Conservation (phyloP, 768 basidiomycete genomes). For the Russula abietina region DNA sequence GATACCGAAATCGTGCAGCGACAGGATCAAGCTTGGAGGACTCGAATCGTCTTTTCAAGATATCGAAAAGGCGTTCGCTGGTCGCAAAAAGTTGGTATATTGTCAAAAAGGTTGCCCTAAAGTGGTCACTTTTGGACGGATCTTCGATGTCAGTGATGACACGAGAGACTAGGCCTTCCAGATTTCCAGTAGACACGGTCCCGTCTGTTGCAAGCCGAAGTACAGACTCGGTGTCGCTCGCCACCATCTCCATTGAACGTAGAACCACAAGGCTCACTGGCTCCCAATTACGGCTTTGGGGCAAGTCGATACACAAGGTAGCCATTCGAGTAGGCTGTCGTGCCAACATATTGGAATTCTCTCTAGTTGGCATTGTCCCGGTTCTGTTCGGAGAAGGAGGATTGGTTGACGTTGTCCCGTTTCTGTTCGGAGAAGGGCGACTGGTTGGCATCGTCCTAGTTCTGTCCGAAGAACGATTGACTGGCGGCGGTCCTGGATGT, state of each 20-base stretch:
- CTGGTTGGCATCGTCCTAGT: background rate
- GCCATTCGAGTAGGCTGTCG: background rate
- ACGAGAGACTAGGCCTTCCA: conserved; percentile 14
- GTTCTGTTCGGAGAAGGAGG: background rate
- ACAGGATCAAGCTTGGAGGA: background rate
- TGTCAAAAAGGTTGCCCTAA: conserved; percentile 7
- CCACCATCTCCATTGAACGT: background rate
- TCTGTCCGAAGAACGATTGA: background rate
- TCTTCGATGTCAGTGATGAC: background rate
- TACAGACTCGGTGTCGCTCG: conserved; percentile 5
- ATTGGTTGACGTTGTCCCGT: background rate
- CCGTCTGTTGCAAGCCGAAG: conserved; percentile 7
- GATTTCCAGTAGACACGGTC: conserved; percentile 12
- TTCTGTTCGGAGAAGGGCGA: background rate
- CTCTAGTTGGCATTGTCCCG: background rate
- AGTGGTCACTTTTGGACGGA: background rate
- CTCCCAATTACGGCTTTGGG: background rate
- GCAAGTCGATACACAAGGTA: background rate
- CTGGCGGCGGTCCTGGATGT: background rate
- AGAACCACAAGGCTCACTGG: background rate
- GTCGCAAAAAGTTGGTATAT: conserved; percentile 12
- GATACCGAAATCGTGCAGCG: background rate
- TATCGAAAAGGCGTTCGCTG: conserved; percentile 4
- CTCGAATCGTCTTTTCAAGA: conserved; percentile 15
- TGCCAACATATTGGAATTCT: background rate